Evolutionary conservation across 768 basidiomycete species (phyloP).

Genomic region (Cytidiella melzeri): DNA sequence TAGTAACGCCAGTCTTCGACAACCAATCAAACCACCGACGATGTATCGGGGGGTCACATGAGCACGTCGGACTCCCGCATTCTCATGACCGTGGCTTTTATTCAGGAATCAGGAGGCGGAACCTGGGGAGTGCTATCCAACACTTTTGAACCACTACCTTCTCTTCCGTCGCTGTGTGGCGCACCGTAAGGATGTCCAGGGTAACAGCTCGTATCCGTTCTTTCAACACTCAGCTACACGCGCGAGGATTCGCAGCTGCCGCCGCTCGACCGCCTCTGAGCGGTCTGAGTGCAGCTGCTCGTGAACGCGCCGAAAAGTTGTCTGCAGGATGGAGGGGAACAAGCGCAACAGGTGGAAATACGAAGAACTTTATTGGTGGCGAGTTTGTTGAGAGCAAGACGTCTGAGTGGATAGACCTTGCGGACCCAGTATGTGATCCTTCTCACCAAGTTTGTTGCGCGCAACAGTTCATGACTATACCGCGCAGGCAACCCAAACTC

Average conservation of each 20-base stretch:
- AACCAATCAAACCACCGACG: background rate
- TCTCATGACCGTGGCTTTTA: too few relatives aligned
- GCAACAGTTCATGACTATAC: too few relatives aligned
- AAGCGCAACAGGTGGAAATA: constrained; percentile 74
- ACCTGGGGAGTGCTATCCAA: too few relatives aligned
- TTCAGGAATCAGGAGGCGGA: too few relatives aligned
- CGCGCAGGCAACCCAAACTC: constrained; percentile 77
- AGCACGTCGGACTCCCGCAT: too few relatives aligned
- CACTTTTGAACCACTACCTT: too few relatives aligned
- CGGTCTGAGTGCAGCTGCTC: constrained; percentile 49
- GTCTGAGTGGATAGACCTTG: constrained; percentile 76
- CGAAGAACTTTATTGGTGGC: constrained; percentile 90
- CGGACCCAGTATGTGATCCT: constrained; percentile 69
- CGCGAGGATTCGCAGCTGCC: constrained; percentile 22
- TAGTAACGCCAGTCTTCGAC: too few relatives aligned
- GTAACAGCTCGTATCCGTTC: constrained; percentile 6
- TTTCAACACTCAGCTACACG: constrained; percentile 2
- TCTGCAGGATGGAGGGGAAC: constrained; percentile 84
- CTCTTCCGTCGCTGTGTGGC: too few relatives aligned
- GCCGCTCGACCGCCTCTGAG: constrained; percentile 26
- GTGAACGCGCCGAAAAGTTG: constrained; percentile 60
- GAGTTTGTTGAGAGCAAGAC: constrained; percentile 82
- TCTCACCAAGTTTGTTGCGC: too few relatives aligned
- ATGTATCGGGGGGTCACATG: too few relatives aligned
- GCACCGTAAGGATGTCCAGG: constrained; percentile 7